Conservation (phyloP, 192 early-diverging fungal genomes). For the Dimargaris cristalligena region DNA sequence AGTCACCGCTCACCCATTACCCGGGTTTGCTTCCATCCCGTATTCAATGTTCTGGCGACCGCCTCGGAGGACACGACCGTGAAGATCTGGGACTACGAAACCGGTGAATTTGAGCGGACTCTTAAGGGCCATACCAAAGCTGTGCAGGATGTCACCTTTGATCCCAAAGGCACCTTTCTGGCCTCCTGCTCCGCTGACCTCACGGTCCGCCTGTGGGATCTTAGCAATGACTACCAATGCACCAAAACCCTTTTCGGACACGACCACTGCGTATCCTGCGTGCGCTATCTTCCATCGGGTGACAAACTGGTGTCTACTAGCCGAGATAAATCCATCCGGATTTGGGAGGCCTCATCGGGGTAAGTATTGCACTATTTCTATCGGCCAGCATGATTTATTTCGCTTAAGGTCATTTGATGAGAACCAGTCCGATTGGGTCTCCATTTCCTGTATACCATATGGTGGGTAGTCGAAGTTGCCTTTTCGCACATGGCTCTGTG, state of each 20-base stretch:
- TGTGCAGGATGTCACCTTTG: slow-evolving; percentile 79
- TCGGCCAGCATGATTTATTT: too few relatives aligned
- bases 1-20: slow-evolving; percentile 74
- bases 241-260: slow-evolving; percentile 77
- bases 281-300: slow-evolving; percentile 51
- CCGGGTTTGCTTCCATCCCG: slow-evolving; percentile 70
- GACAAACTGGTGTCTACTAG: slow-evolving; percentile 76
- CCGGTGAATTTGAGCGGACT: slow-evolving; percentile 80
- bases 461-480: too few relatives aligned
- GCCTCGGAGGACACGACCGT: slow-evolving; percentile 85
- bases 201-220: slow-evolving; percentile 83
- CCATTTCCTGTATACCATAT: too few relatives aligned
- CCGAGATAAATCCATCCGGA: slow-evolving; percentile 75
- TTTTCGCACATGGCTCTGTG: too few relatives aligned
- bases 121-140: slow-evolving; percentile 92
- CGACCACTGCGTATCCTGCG: slow-evolving; percentile 80
- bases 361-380: too few relatives aligned
- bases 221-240: slow-evolving; percentile 55
- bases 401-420: too few relatives aligned
- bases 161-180: slow-evolving; percentile 62
- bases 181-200: slow-evolving; percentile 86
- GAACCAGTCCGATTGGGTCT: too few relatives aligned
- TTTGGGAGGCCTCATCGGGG: slow-evolving; percentile 79
- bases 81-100: slow-evolving; percentile 87
- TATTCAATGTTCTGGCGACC: slow-evolving; percentile 64